Conservation (phyloP, 305 asterid genomes). For the Ajuga reptans region DNA sequence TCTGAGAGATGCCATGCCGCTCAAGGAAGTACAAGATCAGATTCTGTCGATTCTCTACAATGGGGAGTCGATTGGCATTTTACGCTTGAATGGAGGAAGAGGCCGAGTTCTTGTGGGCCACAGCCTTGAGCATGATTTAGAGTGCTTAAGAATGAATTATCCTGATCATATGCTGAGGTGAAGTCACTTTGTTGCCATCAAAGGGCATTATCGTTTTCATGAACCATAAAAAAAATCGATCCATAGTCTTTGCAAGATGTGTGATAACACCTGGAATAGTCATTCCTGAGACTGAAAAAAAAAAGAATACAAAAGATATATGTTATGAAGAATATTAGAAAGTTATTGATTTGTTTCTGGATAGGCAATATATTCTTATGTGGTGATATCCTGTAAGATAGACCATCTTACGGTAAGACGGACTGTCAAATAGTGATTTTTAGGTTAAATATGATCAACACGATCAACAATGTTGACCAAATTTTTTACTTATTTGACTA, state of each 20-base stretch:
- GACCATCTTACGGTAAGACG: too few species aligned
- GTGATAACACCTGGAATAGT: background rate
- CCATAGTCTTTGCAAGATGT: background rate
- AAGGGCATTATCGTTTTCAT: slow-evolving; percentile 19
- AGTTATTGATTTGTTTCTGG: too few species aligned
- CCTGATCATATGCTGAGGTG: slow-evolving; percentile 49
- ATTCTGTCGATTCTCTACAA: slow-evolving; percentile 37
- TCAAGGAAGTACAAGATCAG: slow-evolving; percentile 36
- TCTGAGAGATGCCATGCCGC: slow-evolving; percentile 42
- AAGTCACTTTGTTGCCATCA: slow-evolving; percentile 9
- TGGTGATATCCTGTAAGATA: too few species aligned
- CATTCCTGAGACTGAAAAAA: too few species aligned
- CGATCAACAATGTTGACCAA: too few species aligned
- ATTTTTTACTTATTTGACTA: too few species aligned
- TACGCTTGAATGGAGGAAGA: slow-evolving; percentile 34
- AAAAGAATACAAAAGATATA: too few species aligned
- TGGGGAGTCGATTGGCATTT: slow-evolving; percentile 37
- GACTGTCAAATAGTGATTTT: too few species aligned
- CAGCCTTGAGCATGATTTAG: slow-evolving; percentile 31
- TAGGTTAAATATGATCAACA: too few species aligned
- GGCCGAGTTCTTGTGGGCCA: slow-evolving; percentile 49
- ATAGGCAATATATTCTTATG: too few species aligned
- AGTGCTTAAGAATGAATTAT: slow-evolving; percentile 36
- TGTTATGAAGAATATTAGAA: too few species aligned
- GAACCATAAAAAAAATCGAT: background rate